Evolutionary conservation across 2,329 filamentous ascomycete species (phyloP).

Genomic region (Nothomitra cinnamomea): DNA sequence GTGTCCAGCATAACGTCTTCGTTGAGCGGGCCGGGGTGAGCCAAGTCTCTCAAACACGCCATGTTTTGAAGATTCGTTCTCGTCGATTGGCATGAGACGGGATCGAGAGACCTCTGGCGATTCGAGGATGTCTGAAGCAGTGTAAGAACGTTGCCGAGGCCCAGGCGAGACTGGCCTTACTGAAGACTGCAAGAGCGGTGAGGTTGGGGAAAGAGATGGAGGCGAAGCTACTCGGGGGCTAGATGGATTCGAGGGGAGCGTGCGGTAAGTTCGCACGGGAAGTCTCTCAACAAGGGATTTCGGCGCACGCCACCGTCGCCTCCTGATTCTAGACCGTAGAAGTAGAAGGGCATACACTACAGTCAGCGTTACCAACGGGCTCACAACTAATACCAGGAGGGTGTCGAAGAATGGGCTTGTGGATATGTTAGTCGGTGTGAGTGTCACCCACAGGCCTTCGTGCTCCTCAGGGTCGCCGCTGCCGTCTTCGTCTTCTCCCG

Average conservation of each 20-base stretch:
- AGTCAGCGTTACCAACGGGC: constrained; percentile 78
- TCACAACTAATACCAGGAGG: constrained; percentile 87
- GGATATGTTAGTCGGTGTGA: constrained; percentile 75
- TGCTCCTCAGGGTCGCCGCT: constrained; percentile 26
- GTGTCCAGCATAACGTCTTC: constrained; percentile 36
- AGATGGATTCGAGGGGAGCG: constrained; percentile 46
- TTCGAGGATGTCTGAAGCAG: constrained; percentile 38
- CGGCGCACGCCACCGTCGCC: constrained; percentile 87
- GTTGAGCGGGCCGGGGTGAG: not conserved
- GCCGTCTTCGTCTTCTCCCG: constrained; percentile 10
- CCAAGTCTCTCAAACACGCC: constrained; percentile 4
- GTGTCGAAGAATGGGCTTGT: constrained; percentile 92
- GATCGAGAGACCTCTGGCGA: constrained; percentile 19
- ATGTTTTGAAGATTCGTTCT: constrained; percentile 7
- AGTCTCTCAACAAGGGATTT: constrained; percentile 89
- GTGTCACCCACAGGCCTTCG: constrained; percentile 88
- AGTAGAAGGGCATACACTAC: constrained; percentile 83
- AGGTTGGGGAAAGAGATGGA: constrained; percentile 50
- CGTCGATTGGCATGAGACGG: constrained; percentile 3
- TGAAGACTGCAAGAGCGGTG: constrained; percentile 52
- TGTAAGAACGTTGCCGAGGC: constrained; percentile 45
- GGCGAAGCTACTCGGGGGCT: constrained; percentile 45
- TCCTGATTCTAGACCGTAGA: constrained; percentile 71
- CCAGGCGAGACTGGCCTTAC: constrained; percentile 23
- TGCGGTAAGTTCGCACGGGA: constrained; percentile 91